Percentiles rank a stretch among this genome's conserved stretches.
These are phyloP conservation scores for Pseudogymnoascus sp. DNA, from an alignment of 2,329 filamentous ascomycete species.

Conservation along the genomic window DNA sequence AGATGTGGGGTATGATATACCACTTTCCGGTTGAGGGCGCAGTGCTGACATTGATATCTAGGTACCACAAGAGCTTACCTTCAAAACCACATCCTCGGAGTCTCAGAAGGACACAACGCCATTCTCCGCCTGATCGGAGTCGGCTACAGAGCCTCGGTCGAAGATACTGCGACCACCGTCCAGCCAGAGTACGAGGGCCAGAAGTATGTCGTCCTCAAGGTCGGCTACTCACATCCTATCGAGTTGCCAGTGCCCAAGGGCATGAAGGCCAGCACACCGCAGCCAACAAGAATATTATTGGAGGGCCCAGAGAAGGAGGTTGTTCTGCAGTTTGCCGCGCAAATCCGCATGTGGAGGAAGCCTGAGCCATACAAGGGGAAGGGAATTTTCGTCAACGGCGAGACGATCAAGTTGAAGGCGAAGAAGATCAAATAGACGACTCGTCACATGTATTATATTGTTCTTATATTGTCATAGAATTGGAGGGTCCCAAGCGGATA, in stretches of 20 bases:
- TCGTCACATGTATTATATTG: slow-evolving; percentile 10
- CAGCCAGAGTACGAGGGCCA: slow-evolving; percentile 66
- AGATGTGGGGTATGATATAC: slow-evolving; percentile 79
- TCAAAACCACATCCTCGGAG: slow-evolving; percentile 82
- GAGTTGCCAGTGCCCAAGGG: slow-evolving; percentile 78
- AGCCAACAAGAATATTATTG: slow-evolving; percentile 83
- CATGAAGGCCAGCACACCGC: slow-evolving; percentile 77
- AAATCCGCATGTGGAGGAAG: slow-evolving; percentile 77
- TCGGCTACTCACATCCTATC: slow-evolving; percentile 93
- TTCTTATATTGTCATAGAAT: slow-evolving; percentile 19
- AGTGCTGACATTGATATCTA: slow-evolving; percentile 32
- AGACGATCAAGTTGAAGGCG: slow-evolving; percentile 96
- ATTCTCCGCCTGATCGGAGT: slow-evolving; percentile 91
- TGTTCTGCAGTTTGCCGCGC: slow-evolving; percentile 84
- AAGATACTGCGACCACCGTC: slow-evolving; percentile 62
- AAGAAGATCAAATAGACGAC: slow-evolving; percentile 81
- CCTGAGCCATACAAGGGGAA: slow-evolving; percentile 99
- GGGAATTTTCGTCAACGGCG: slow-evolving; percentile 95
- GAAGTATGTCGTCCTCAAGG: slow-evolving; percentile 85
- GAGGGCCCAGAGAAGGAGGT: slow-evolving; percentile 81
- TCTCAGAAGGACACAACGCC: slow-evolving; percentile 92
- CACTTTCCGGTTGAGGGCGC: background rate
- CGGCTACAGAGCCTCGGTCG: slow-evolving; percentile 84
- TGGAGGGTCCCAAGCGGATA: background rate
- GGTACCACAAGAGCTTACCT: slow-evolving; percentile 86